Conservation (phyloP, 345 rosid genomes). For the Erucastrum elatum region DNA sequence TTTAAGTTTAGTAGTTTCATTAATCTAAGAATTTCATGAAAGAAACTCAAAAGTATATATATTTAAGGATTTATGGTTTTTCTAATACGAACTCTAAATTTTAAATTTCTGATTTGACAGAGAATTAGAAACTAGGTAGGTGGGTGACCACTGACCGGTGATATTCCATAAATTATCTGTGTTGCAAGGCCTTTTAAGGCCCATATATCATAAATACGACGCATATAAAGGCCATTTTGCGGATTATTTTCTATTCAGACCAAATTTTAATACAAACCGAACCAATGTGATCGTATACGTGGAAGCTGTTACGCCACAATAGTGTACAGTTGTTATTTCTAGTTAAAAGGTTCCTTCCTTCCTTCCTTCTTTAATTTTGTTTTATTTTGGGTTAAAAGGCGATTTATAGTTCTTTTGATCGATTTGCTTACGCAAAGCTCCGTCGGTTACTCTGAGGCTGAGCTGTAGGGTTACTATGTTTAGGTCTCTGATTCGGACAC, state of each 20-base stretch:
- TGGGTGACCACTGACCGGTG: too few relatives aligned
- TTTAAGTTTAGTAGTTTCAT: background rate
- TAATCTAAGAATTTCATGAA: background rate
- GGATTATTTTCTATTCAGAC: background rate
- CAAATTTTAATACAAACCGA: slow-evolving; percentile 3
- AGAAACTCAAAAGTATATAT: background rate
- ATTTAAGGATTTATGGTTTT: too few relatives aligned
- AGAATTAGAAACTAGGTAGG: background rate
- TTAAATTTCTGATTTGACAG: background rate
- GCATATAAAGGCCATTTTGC: background rate
- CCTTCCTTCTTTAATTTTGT: background rate
- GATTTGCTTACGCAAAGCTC: background rate
- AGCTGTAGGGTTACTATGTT: slow-evolving; percentile 23
- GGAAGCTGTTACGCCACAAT: background rate
- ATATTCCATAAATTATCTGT: background rate
- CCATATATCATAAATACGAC: background rate
- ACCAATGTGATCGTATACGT: slow-evolving; percentile 1
- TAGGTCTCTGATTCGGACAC: slow-evolving; percentile 38
- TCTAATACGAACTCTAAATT: too few relatives aligned
- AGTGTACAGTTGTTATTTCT: background rate
- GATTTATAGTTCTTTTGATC: background rate
- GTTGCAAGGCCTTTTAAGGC: background rate
- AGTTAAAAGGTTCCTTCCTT: too few relatives aligned
- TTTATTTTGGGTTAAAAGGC: background rate
- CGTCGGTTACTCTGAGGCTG: background rate